Evolutionary conservation across 2,329 filamentous ascomycete species (phyloP).

Genomic region (Fusarium kyushuense): DNA sequence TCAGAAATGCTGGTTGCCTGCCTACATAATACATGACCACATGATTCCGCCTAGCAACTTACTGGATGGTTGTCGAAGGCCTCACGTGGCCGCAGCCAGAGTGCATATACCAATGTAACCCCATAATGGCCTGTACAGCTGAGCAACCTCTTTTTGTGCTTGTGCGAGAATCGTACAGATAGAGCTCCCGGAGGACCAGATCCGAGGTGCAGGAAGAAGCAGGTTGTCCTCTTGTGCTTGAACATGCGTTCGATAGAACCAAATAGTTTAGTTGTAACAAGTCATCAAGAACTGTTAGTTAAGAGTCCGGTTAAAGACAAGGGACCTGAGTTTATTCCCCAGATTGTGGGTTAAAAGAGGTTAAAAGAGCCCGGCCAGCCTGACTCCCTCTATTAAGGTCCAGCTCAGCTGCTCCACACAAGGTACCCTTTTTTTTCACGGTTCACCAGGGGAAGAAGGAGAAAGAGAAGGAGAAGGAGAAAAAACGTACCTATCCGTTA

Average conservation of each 20-base stretch:
- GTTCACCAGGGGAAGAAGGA: constrained; percentile 21
- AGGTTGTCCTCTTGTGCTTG: not conserved
- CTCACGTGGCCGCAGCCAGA: constrained; percentile 35
- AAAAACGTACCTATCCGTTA: constrained; percentile 3
- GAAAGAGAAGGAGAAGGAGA: constrained; percentile 1
- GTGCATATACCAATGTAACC: constrained; percentile 28
- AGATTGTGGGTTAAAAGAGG: constrained; percentile 2
- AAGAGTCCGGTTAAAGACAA: not conserved
- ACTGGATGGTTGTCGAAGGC: constrained; percentile 23
- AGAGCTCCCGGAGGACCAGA: not conserved
- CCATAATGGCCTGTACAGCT: constrained; percentile 32
- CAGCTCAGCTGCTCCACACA: constrained; percentile 25
- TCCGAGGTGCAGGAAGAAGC: not conserved
- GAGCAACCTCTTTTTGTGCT: constrained; percentile 8
- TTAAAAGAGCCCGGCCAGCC: constrained; percentile 13
- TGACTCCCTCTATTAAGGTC: constrained; percentile 9
- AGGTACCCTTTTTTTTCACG: constrained; percentile 16
- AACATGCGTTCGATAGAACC: too few relatives aligned
- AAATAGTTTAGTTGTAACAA: not conserved
- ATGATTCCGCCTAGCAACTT: constrained; percentile 18
- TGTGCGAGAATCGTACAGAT: not conserved
- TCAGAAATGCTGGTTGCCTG: not conserved
- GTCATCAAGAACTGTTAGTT: not conserved
- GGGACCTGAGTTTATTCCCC: not conserved
- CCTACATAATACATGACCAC: constrained; percentile 13